These are phyloP conservation scores for Irpex lacteus DNA, from an alignment of 1,284 basidiomycete genomes.

Conservation along the genomic window DNA sequence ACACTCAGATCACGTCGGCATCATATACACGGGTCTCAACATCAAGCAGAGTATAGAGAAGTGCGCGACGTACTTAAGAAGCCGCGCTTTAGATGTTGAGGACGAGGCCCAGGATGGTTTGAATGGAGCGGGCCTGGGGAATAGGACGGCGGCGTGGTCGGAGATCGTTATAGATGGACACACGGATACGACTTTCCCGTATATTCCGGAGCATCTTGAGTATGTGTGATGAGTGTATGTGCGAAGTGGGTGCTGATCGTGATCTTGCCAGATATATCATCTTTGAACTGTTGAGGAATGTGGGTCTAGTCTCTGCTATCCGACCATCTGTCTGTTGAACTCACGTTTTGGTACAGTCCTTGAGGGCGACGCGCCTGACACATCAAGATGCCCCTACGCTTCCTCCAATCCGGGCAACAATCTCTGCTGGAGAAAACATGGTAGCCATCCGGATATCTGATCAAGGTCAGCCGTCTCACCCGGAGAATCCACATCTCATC, in stretches of 20 bases:
- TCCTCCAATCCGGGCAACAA: slow-evolving; percentile 69
- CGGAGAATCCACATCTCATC: neutral
- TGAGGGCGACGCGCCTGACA: slow-evolving; percentile 57
- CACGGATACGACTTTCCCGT: slow-evolving; percentile 72
- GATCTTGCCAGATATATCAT: slow-evolving; percentile 67
- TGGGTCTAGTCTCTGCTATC: slow-evolving; percentile 31
- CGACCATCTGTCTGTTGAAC: neutral
- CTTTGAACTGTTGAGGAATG: slow-evolving; percentile 88
- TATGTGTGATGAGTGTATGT: slow-evolving; percentile 32
- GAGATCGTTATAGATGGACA: slow-evolving; percentile 76
- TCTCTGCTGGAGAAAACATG: slow-evolving; percentile 69
- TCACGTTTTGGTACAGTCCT: slow-evolving; percentile 44
- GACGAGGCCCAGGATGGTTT: slow-evolving; percentile 25
- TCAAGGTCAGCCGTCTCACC: slow-evolving; percentile 51
- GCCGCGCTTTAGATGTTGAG: slow-evolving; percentile 44
- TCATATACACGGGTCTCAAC: slow-evolving; percentile 79
- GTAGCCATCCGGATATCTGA: slow-evolving; percentile 83
- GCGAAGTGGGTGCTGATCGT: neutral
- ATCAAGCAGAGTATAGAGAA: slow-evolving; percentile 71
- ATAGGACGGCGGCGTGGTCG: slow-evolving; percentile 44
- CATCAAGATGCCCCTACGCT: slow-evolving; percentile 40
- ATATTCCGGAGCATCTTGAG: slow-evolving; percentile 89
- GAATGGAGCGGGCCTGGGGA: slow-evolving; percentile 23
- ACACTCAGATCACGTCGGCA: slow-evolving; percentile 72
- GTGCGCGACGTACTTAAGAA: slow-evolving; percentile 60